These are phyloP conservation scores for Penicillium sp. DNA, from an alignment of 2,329 filamentous ascomycete genomes.

Conservation along the genomic window DNA sequence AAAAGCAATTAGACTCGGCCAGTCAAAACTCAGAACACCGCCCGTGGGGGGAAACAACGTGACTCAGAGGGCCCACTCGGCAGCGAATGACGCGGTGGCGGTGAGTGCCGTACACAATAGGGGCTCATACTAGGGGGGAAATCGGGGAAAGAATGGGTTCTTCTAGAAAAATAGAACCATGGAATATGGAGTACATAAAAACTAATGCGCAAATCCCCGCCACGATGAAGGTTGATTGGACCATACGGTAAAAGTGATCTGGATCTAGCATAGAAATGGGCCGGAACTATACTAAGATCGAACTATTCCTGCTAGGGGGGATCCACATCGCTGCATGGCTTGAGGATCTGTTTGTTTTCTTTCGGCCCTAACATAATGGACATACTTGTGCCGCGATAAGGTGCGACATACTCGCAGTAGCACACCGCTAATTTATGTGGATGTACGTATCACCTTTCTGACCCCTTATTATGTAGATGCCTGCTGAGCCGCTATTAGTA, in stretches of 20 bases:
- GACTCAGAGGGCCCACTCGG: slow-evolving; percentile 16
- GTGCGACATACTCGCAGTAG: too few relatives aligned
- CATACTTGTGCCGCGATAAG: background rate
- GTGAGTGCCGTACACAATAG: background rate
- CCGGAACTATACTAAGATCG: background rate
- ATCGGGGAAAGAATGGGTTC: background rate
- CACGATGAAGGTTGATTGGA: background rate
- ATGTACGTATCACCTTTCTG: too few relatives aligned
- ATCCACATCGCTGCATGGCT: background rate
- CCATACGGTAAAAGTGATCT: background rate
- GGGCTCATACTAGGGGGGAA: background rate
- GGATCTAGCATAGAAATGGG: background rate
- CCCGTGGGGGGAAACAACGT: slow-evolving; percentile 25
- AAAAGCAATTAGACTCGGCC: slow-evolving; percentile 20
- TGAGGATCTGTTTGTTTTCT: background rate
- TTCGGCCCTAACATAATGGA: background rate
- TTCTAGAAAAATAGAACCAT: background rate
- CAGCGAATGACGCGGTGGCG: background rate
- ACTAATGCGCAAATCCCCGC: background rate
- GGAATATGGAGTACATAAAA: background rate
- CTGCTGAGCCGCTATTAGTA: too few relatives aligned
- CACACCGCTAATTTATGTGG: too few relatives aligned
- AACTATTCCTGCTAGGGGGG: background rate
- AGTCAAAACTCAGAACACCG: slow-evolving; percentile 18
- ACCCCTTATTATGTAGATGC: too few relatives aligned